Evolutionary conservation across 192 early-diverging fungal species (phyloP), one percentile per base, ranked within the genome.

Genomic region (Geranomyces variabilis): DNA sequence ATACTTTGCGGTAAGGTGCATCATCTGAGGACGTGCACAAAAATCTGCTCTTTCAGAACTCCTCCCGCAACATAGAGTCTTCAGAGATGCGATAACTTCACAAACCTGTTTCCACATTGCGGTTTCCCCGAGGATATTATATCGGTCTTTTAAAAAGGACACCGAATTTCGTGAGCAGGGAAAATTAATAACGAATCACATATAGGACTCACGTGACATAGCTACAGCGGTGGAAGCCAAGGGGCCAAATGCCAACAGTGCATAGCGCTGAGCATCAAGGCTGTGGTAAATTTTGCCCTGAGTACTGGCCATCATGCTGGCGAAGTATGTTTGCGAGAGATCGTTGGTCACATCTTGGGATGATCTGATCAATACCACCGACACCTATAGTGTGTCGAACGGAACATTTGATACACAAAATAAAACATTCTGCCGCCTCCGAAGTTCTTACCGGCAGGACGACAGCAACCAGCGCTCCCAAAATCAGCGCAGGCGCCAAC

Each of bases 401-500:
- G 12, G 12, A 57, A 57, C 24, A 24, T 57, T 9, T 57, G 56
- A 57, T n/a, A n/a, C n/a, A n/a, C n/a, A n/a, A n/a, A n/a, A n/a
- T n/a, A n/a, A n/a, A n/a, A n/a, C n/a, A n/a, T n/a, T n/a, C n/a
- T n/a, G n/a, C n/a, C n/a, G n/a, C n/a, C n/a, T n/a, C n/a, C n/a
- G n/a, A n/a, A n/a, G n/a, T 28, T n/a, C 58, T 60, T 33, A 60
- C 58, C 9, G 58, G 58, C 7, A 33, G 6, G 26, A 60, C 58
- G 5, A 60, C 58, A 24, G 30, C 22, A 3, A 7, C 30, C 17
- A 60, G 17, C 7, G 58, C 58, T 5, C 6, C 6, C 22, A 60
- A n/a, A 26, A 60, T 60, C 58, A 60, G 58, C 26, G 5, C 22
- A 60, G 58, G 58, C 22, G 58, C 58, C 4, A 60, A 24, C 9